These are phyloP conservation scores for Cladosporium sp. DNA, from an alignment of 2,329 filamentous ascomycete genomes.

Conservation along the genomic window DNA sequence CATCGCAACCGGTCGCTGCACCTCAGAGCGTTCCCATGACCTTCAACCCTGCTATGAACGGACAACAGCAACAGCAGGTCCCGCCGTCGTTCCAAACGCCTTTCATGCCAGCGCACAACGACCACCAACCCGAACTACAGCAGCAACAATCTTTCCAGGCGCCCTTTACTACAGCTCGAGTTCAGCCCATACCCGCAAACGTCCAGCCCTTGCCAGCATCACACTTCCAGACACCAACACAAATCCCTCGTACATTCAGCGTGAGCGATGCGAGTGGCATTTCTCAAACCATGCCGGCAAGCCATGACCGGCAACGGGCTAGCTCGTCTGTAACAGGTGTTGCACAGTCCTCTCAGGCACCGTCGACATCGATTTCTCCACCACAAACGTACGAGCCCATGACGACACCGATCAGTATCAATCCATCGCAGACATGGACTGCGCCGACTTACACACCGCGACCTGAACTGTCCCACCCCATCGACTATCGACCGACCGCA, in stretches of 20 bases:
- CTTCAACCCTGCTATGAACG: not conserved
- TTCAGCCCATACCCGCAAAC: not conserved
- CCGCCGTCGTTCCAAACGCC: not conserved
- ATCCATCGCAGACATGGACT: conserved; percentile 15
- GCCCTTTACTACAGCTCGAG: not conserved
- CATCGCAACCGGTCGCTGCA: not conserved
- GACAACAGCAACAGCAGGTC: not conserved
- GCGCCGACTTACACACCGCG: conserved; percentile 18
- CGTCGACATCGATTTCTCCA: not conserved
- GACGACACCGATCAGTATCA: conserved; percentile 12
- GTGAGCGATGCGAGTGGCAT: not conserved
- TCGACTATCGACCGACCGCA: conserved; percentile 17
- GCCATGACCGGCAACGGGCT: not conserved
- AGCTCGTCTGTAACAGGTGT: not conserved
- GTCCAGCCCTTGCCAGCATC: not conserved
- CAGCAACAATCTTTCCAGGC: not conserved
- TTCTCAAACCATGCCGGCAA: not conserved
- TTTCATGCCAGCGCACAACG: not conserved
- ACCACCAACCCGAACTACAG: not conserved
- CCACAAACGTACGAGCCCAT: not conserved
- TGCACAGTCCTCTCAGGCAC: not conserved
- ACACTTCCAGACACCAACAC: conserved; percentile 3
- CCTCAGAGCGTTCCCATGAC: not conserved
- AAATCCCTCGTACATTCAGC: not conserved
- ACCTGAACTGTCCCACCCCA: conserved; percentile 20